Base-by-base conservation (phyloP, 495 filamentous ascomycete species). In the Lophium mytilinum region DNA sequence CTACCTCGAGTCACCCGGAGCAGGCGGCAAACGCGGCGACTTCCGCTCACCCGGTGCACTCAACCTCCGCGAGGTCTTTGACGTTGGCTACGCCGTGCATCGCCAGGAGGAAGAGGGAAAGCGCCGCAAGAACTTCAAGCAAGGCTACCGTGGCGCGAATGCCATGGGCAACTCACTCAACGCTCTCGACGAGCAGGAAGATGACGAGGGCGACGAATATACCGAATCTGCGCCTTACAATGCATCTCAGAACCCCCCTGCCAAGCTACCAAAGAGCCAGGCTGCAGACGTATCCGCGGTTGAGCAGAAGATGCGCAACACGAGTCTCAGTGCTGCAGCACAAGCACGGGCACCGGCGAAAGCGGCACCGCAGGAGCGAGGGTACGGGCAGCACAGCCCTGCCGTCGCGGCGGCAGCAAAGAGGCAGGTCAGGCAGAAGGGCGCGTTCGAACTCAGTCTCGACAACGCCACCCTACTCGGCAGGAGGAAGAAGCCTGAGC, bases 21-120 rank as follows among this genome's bases (percentile, higher is more conserved):
- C 53, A 70, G 14, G 14, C 43, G 14, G 14, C 24, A 78, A 78
- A 50, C 83, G 88, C 10, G 84, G 85, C 77, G 94, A 98, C 72
- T 98, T 97, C 82, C 87, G 93, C 45, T 96, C 90, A 0, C 94
- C 93, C 0, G 94, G 90, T 45, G 93, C 88, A 10, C 85, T 97
- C 71, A 96, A 96, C 67, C 77, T 98, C 18, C 88, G 93, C 50
- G 93, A 98, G 66, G 89, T 97, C 12, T 98, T 98, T 63, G 93
- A 98, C 66, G 93, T 98, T 49, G 85, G 89, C 36, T 97, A 98
- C 65, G 89, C 93, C 19, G 93, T 98, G 14, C 93, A 97, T 67
- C 80, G 93, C 34, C 89, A 97, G 70, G 93, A 96, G 70, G 93
- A 98, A 71, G 93, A 97, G 71, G 83, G 80, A 65, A 97, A 96